These are phyloP conservation scores for Elymus sibiricus DNA, from an alignment of 176 grass and related monocot species.

Conservation along the genomic window DNA sequence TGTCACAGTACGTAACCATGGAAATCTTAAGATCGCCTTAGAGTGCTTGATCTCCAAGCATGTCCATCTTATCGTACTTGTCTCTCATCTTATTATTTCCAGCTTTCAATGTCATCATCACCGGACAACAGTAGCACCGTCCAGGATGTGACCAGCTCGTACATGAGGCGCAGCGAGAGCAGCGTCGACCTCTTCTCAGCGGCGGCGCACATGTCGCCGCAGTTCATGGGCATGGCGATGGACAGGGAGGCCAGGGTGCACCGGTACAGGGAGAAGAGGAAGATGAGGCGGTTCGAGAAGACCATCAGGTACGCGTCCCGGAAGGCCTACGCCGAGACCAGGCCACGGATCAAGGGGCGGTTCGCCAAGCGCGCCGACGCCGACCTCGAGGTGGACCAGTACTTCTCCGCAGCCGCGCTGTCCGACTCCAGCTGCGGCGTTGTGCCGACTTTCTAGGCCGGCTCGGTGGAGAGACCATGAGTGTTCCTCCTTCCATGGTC, in stretches of 20 bases:
- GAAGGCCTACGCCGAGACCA: slow-evolving; percentile 71
- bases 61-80: not conserved
- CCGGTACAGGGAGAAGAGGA: slow-evolving; percentile 78
- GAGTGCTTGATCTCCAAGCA: not conserved
- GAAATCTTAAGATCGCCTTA: not conserved
- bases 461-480: not conserved
- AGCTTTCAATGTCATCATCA: slow-evolving; percentile 20
- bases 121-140: slow-evolving; percentile 43
- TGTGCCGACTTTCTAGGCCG: slow-evolving; percentile 47
- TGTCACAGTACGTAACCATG: not conserved
- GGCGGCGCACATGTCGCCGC: slow-evolving; percentile 10
- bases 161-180: slow-evolving; percentile 7
- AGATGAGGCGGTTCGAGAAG: slow-evolving; percentile 73
- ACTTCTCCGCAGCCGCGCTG: slow-evolving; percentile 17
- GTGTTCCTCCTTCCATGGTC: not conserved
- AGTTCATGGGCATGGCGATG: slow-evolving; percentile 9
- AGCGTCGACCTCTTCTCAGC: slow-evolving; percentile 12
- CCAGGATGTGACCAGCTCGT: slow-evolving; percentile 14
- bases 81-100: not conserved
- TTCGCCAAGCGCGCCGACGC: slow-evolving; percentile 54
- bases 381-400: slow-evolving; percentile 37
- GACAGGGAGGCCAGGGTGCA: slow-evolving; percentile 60
- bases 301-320: slow-evolving; percentile 68
- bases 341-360: slow-evolving; percentile 63
- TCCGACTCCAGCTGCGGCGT: slow-evolving; percentile 45